A percentile compares a stretch with the other conserved stretches of the same genome.
Conservation (phyloP, 2,329 filamentous ascomycete genomes). For the Exophiala phaeomuriformis region DNA sequence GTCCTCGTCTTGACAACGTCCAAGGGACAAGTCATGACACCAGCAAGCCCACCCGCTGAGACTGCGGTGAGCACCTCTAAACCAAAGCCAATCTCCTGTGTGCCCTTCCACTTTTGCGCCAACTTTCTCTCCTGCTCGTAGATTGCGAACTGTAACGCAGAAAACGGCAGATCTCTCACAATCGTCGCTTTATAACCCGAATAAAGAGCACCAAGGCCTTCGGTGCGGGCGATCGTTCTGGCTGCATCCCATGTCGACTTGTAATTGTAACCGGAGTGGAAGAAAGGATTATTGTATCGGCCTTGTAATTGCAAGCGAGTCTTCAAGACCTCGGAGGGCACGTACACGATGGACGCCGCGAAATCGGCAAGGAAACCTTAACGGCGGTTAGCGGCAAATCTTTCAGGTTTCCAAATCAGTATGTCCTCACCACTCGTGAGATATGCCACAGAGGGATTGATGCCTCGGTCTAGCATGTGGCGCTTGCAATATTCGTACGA, state of each 20-base stretch:
- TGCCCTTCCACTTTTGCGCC: constrained; percentile 70
- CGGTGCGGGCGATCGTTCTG: constrained; percentile 71
- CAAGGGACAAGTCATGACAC: constrained; percentile 87
- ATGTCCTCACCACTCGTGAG: constrained; percentile 62
- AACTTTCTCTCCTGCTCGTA: constrained; percentile 88
- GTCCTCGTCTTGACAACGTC: constrained; percentile 96
- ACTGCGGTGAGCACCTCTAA: constrained; percentile 86
- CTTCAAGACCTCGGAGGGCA: constrained; percentile 95
- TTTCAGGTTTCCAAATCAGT: background rate
- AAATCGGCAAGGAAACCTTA: constrained; percentile 80
- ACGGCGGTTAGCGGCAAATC: constrained; percentile 22
- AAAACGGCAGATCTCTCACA: constrained; percentile 90
- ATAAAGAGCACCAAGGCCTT: constrained; percentile 81
- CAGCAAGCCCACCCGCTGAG: constrained; percentile 82
- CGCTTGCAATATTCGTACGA: constrained; percentile 95
- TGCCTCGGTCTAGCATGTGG: constrained; percentile 72
- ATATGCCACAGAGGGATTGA: constrained; percentile 79
- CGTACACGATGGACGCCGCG: constrained; percentile 85
- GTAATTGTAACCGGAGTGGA: constrained; percentile 94
- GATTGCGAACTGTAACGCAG: constrained; percentile 93
- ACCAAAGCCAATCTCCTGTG: constrained; percentile 73
- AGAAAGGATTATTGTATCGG: constrained; percentile 88
- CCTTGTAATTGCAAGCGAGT: constrained; percentile 95
- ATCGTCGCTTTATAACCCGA: constrained; percentile 96
- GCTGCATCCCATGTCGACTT: constrained; percentile 75